Evolutionary conservation across 176 grass and related monocot genomes (phyloP).

Genomic region (Eremochloa ophiuroides): DNA sequence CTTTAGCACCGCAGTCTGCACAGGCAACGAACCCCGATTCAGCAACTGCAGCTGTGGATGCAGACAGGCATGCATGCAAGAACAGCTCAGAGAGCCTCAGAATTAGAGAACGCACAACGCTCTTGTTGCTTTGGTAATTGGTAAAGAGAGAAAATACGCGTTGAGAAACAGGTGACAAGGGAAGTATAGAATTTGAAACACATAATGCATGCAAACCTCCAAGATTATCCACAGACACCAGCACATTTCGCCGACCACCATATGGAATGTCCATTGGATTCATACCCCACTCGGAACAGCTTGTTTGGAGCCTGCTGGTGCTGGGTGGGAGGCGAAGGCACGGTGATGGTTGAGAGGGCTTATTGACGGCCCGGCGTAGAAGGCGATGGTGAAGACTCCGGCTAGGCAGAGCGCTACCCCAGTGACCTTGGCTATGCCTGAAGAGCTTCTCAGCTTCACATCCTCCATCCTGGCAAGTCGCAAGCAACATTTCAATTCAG

Average conservation of each 20-base stretch:
- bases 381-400: constrained; percentile 46
- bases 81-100: neutral
- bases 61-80: neutral
- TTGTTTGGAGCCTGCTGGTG: neutral
- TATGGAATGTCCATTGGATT: neutral
- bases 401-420: constrained; percentile 48
- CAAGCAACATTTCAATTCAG: too few species aligned
- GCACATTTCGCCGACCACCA: neutral
- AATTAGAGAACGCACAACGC: neutral
- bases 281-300: neutral
- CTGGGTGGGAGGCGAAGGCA: neutral
- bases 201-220: neutral
- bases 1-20: neutral
- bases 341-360: constrained; percentile 47
- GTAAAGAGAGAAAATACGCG: too few species aligned
- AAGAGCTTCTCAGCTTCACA: constrained; percentile 32
- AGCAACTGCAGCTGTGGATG: neutral
- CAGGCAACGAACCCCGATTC: neutral
- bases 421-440: constrained; percentile 43
- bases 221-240: neutral
- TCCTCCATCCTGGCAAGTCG: constrained; percentile 40
- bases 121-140: too few species aligned
- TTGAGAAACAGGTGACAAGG: too few species aligned
- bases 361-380: constrained; percentile 45
- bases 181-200: neutral